These are phyloP conservation scores for Fusarium subtropicale DNA, from an alignment of 2,329 filamentous ascomycete genomes.

Conservation along the genomic window DNA sequence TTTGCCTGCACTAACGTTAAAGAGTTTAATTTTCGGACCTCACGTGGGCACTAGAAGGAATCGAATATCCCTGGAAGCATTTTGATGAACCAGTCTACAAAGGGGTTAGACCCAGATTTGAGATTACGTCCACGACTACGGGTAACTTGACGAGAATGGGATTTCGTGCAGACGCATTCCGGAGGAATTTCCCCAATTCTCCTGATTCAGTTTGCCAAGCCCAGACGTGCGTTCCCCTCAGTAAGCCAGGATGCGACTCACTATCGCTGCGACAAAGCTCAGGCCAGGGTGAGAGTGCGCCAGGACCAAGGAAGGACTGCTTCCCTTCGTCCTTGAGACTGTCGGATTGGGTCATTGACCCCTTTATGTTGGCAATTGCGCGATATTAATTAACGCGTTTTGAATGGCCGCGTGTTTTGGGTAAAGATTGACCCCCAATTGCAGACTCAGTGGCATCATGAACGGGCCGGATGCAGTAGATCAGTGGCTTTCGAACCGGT, in stretches of 20 bases:
- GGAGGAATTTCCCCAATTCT: slow-evolving; percentile 10
- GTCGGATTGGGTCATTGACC: background rate
- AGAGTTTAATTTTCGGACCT: background rate
- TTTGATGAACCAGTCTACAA: background rate
- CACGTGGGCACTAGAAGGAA: slow-evolving; percentile 14
- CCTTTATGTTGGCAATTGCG: slow-evolving; percentile 7
- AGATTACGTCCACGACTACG: background rate
- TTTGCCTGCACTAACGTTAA: background rate
- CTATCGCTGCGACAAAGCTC: slow-evolving; percentile 7
- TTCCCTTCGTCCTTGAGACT: background rate
- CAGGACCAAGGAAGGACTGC: background rate
- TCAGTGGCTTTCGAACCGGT: slow-evolving; percentile 17
- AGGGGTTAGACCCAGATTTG: background rate
- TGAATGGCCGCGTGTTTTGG: background rate
- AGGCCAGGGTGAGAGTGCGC: background rate
- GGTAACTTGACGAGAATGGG: background rate
- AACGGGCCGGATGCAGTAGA: slow-evolving; percentile 6
- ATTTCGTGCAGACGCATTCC: background rate
- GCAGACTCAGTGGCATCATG: background rate
- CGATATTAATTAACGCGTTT: slow-evolving; percentile 5
- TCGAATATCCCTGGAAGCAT: slow-evolving; percentile 15
- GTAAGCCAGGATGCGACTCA: background rate
- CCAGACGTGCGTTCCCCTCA: background rate
- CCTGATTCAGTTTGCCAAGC: background rate
- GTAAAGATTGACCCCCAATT: background rate